Evolutionary conservation across 2,329 filamentous ascomycete species (phyloP).

Genomic region (Mariannaea elegans): DNA sequence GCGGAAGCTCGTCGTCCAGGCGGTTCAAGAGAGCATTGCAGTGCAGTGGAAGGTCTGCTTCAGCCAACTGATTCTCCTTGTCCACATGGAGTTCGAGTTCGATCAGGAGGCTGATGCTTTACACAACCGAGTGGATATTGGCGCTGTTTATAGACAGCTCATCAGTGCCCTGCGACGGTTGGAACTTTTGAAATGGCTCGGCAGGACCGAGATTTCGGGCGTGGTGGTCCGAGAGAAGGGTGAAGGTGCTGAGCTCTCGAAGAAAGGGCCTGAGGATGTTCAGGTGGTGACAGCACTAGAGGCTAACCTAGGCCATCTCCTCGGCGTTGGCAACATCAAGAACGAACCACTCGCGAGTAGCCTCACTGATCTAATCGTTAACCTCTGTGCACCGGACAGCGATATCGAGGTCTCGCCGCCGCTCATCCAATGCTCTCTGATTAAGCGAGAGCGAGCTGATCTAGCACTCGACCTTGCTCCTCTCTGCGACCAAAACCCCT

Average conservation of each 20-base stretch:
- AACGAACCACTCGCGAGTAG: slow-evolving; percentile 63
- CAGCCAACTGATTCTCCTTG: slow-evolving; percentile 81
- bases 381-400: slow-evolving; percentile 71
- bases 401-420: slow-evolving; percentile 71
- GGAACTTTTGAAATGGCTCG: slow-evolving; percentile 77
- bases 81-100: slow-evolving; percentile 87
- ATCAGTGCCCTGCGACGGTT: slow-evolving; percentile 76
- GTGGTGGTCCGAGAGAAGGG: slow-evolving; percentile 54
- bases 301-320: slow-evolving; percentile 68
- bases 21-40: slow-evolving; percentile 80
- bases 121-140: slow-evolving; percentile 69
- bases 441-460: slow-evolving; percentile 68
- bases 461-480: slow-evolving; percentile 65
- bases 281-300: slow-evolving; percentile 67
- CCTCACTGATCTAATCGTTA: slow-evolving; percentile 73
- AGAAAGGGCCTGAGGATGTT: slow-evolving; percentile 55
- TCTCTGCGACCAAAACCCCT: slow-evolving; percentile 66
- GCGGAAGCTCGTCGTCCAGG: slow-evolving; percentile 75
- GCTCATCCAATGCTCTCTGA: slow-evolving; percentile 68
- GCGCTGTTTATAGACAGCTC: slow-evolving; percentile 74
- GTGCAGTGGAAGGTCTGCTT: slow-evolving; percentile 79
- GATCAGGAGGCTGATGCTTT: slow-evolving; percentile 76
- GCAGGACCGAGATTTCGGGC: slow-evolving; percentile 64
- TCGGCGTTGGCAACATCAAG: slow-evolving; percentile 64
- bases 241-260: slow-evolving; percentile 44